phyloP scores from a whole-genome alignment of 192 early-diverging fungal genomes.

The Radiomyces spectabilis region DNA sequence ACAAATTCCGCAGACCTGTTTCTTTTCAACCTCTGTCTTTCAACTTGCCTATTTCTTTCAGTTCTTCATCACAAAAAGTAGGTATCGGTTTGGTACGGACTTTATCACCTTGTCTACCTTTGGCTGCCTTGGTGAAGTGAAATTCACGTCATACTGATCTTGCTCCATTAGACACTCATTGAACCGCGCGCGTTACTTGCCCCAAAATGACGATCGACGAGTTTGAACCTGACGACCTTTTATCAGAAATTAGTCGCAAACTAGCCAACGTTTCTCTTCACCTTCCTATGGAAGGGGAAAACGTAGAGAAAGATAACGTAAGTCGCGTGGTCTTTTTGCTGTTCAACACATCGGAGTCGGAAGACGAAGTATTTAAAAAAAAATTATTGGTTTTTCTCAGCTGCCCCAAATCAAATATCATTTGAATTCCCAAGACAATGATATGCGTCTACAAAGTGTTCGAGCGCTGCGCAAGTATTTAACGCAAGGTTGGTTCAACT shows the following conservation, averaged over 20 bases:
- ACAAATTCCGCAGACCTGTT: too few relatives aligned
- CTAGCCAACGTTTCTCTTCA: constrained; percentile 24
- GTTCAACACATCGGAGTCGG: not conserved
- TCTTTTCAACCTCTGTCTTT: too few relatives aligned
- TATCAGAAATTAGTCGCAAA: constrained; percentile 22
- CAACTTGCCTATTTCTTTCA: too few relatives aligned
- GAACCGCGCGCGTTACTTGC: too few relatives aligned
- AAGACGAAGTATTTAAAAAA: not conserved
- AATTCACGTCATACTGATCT: too few relatives aligned
- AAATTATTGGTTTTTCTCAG: not conserved
- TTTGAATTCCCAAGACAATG: constrained; percentile 4
- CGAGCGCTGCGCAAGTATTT: constrained; percentile 8
- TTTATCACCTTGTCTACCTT: too few relatives aligned
- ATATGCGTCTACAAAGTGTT: constrained; percentile 2
- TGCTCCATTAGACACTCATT: too few relatives aligned
- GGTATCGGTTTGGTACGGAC: too few relatives aligned
- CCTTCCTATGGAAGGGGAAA: constrained; percentile 1
- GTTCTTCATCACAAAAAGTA: too few relatives aligned
- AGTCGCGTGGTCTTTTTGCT: too few relatives aligned
- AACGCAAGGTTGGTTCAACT: constrained; percentile 4
- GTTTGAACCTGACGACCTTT: constrained; percentile 20
- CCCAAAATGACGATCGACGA: constrained; percentile 28
- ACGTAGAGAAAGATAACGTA: constrained; percentile 9
- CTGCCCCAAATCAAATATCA: not conserved
- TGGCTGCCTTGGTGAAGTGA: too few relatives aligned